Evolutionary conservation across 306 rosid genomes (phyloP).

Genomic region (Aeschynomene evenia): DNA sequence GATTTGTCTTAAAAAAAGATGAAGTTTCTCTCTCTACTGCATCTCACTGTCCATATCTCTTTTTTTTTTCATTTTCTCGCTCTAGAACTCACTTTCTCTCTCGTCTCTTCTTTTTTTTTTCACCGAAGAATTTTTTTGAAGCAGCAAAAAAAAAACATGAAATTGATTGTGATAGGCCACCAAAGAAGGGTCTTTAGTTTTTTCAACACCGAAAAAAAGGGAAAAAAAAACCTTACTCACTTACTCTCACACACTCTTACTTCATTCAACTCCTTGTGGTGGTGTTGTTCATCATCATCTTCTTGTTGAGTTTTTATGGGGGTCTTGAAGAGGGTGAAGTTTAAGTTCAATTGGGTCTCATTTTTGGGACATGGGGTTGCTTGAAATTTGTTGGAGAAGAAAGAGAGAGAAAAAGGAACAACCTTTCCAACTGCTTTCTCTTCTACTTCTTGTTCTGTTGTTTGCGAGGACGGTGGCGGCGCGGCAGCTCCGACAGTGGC

Average conservation of each 20-base stretch:
- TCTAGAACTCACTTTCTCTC: conserved; percentile 30
- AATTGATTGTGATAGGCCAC: conserved; percentile 67
- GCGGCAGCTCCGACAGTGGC: no score
- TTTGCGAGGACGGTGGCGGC: no score
- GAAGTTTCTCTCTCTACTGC: conserved; percentile 50
- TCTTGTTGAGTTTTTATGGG: conserved; percentile 36
- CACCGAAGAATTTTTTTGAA: conserved; percentile 27
- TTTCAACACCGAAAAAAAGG: conserved; percentile 19
- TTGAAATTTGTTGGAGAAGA: not conserved
- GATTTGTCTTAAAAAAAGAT: conserved; percentile 31
- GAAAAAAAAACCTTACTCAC: not conserved
- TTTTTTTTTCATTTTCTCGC: conserved; percentile 31
- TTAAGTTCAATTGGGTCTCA: conserved; percentile 37
- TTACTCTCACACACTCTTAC: no score
- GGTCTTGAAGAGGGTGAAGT: conserved; percentile 53
- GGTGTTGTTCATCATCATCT: not conserved
- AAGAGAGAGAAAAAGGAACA: not conserved
- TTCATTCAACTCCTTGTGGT: not conserved
- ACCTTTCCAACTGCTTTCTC: not conserved
- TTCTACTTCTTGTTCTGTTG: not conserved
- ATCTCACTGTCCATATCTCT: conserved; percentile 44
- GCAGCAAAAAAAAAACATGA: conserved; percentile 34
- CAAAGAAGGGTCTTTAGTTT: conserved; percentile 44
- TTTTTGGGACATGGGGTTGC: conserved; percentile 38
- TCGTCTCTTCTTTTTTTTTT: conserved; percentile 18